phyloP scores from a whole-genome alignment of 129 eudicot species.

The Lactuca saligna region DNA sequence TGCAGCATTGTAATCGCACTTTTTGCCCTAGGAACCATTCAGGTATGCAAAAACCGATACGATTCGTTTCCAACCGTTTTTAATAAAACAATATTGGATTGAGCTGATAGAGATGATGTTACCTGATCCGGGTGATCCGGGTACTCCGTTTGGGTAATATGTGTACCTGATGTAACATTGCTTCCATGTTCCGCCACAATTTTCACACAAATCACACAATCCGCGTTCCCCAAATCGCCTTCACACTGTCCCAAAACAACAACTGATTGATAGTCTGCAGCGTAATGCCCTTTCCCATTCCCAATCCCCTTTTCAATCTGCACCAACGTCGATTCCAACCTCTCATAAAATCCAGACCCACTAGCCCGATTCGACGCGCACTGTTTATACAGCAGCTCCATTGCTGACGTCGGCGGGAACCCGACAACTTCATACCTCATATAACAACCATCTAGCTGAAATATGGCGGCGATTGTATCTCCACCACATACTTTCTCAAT shows the following conservation, averaged over 20 bases:
- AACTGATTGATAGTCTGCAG: slow-evolving; percentile 54
- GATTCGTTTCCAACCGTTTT: slow-evolving; percentile 3
- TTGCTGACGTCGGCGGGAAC: slow-evolving; percentile 48
- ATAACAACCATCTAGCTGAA: slow-evolving; percentile 69
- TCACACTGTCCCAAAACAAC: slow-evolving; percentile 96
- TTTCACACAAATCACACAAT: slow-evolving; percentile 81
- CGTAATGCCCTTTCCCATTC: slow-evolving; percentile 62
- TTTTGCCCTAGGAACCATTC: too few species aligned
- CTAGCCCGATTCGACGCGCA: slow-evolving; percentile 65
- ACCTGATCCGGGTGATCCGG: slow-evolving; percentile 69
- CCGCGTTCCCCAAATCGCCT: slow-evolving; percentile 66
- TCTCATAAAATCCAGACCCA: slow-evolving; percentile 67
- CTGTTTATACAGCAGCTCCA: slow-evolving; percentile 58
- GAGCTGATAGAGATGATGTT: background rate
- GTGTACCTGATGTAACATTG: slow-evolving; percentile 71
- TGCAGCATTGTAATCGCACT: too few species aligned
- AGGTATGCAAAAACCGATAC: too few species aligned
- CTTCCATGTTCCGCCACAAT: slow-evolving; percentile 49
- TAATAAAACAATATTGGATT: background rate
- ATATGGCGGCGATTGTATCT: slow-evolving; percentile 53
- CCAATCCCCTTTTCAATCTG: slow-evolving; percentile 63
- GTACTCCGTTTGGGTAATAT: slow-evolving; percentile 70
- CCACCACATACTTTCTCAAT: slow-evolving; percentile 58
- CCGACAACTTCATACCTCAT: slow-evolving; percentile 61
- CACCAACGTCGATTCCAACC: slow-evolving; percentile 50